These are phyloP conservation scores for Aplosporella prunicola DNA, from an alignment of 2,329 filamentous ascomycete species.

Conservation along the genomic window DNA sequence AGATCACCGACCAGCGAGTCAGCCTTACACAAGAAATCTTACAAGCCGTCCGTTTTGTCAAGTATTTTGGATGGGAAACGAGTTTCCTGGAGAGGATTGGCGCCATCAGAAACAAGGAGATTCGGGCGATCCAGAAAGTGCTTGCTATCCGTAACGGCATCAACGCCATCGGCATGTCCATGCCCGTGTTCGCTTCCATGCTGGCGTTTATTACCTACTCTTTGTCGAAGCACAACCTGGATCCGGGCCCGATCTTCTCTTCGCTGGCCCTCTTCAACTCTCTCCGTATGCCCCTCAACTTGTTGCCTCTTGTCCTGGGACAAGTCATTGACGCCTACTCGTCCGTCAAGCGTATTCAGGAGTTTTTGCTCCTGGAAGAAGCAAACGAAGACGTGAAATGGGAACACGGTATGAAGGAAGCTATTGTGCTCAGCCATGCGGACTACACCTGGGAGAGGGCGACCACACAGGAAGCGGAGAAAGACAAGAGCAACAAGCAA, in stretches of 20 bases:
- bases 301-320: slow-evolving; percentile 79
- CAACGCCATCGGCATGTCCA: slow-evolving; percentile 71
- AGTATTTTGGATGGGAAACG: slow-evolving; percentile 92
- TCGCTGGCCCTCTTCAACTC: slow-evolving; percentile 91
- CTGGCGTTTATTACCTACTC: slow-evolving; percentile 77
- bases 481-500: slow-evolving; percentile 4
- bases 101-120: slow-evolving; percentile 65
- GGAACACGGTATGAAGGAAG: slow-evolving; percentile 43
- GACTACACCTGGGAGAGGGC: slow-evolving; percentile 81
- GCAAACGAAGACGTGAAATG: slow-evolving; percentile 59
- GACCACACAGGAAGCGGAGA: slow-evolving; percentile 40
- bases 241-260: slow-evolving; percentile 76
- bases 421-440: slow-evolving; percentile 60
- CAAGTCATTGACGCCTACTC: slow-evolving; percentile 85
- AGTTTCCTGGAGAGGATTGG: slow-evolving; percentile 71
- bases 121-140: slow-evolving; percentile 73
- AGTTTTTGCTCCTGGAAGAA: slow-evolving; percentile 82
- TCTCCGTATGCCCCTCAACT: slow-evolving; percentile 78
- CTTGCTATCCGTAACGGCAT: slow-evolving; percentile 77
- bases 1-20: slow-evolving; percentile 85
- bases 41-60: slow-evolving; percentile 86
- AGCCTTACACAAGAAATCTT: slow-evolving; percentile 87
- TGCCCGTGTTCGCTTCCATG: slow-evolving; percentile 94
- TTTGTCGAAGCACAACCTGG: slow-evolving; percentile 54
- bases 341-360: slow-evolving; percentile 74